These are phyloP conservation scores for Geotrichum aggregatum DNA, from an alignment of 1,139 yeast species.

Conservation along the genomic window DNA sequence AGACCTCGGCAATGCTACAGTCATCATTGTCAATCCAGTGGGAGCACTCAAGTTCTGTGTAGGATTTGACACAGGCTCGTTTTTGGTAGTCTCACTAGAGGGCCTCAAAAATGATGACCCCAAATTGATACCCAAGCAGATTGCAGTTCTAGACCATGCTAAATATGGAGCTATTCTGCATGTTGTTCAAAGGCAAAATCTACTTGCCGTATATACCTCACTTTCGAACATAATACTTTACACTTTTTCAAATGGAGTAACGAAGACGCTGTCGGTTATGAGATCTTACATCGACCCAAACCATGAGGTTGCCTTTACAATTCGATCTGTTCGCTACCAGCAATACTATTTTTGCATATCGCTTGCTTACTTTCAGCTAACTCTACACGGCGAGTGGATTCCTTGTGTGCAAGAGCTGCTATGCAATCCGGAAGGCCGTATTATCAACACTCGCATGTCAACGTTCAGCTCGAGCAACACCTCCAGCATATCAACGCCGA, in stretches of 20 bases:
- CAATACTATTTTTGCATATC: constrained; percentile 18
- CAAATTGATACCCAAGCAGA: constrained; percentile 8
- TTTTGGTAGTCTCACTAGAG: constrained; percentile 16
- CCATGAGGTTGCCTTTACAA: constrained; percentile 18
- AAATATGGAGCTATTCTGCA: constrained; percentile 17
- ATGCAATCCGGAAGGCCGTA: constrained; percentile 20
- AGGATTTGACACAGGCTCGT: constrained; percentile 21
- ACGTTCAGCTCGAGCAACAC: constrained; percentile 14
- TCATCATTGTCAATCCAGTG: constrained; percentile 15
- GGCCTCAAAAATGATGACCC: constrained; percentile 10
- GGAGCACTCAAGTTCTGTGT: constrained; percentile 18
- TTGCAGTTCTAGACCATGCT: constrained; percentile 14
- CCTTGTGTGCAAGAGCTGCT: constrained; percentile 22
- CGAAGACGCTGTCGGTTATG: constrained; percentile 18
- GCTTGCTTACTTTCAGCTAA: constrained; percentile 20
- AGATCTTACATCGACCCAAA: constrained; percentile 20
- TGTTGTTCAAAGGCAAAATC: constrained; percentile 19
- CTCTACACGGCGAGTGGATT: constrained; percentile 17
- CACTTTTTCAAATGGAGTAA: constrained; percentile 18
- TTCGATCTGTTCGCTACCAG: constrained; percentile 17
- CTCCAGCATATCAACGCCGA: neutral
- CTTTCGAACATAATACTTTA: constrained; percentile 18
- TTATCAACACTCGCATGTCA: constrained; percentile 21
- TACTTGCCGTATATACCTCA: constrained; percentile 21
- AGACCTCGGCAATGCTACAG: constrained; percentile 14